Conservation (phyloP, 441 rosid genomes). For the Adansonia gregorii region DNA sequence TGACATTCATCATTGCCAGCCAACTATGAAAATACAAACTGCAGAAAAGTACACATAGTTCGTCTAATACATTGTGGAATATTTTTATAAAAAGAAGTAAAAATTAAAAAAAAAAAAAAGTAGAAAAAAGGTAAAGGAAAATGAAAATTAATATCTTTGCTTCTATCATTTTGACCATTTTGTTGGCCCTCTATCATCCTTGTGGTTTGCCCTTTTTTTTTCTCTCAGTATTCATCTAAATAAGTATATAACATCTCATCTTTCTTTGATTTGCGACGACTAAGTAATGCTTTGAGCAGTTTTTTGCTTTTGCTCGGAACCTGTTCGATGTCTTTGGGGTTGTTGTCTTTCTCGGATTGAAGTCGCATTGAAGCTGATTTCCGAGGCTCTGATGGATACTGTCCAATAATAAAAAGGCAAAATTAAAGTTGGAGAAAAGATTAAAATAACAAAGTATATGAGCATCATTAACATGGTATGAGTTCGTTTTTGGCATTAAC, state of each 20-base stretch:
- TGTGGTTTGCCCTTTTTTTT: not conserved
- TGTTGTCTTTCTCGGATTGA: slow-evolving; percentile 59
- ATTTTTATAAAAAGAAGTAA: not conserved
- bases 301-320: slow-evolving; percentile 88
- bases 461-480: not conserved
- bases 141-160: not conserved
- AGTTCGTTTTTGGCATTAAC: not conserved
- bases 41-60: not conserved
- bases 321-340: slow-evolving; percentile 58
- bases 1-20: not conserved
- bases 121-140: not conserved
- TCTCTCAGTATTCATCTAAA: slow-evolving; percentile 80
- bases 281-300: slow-evolving; percentile 86
- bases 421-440: too few relatives aligned
- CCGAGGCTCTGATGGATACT: slow-evolving; percentile 85
- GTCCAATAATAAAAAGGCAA: slow-evolving; percentile 31
- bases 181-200: too few relatives aligned
- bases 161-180: too few relatives aligned
- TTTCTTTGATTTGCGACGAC: slow-evolving; percentile 92
- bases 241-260: slow-evolving; percentile 84
- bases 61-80: not conserved
- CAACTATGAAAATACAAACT: not conserved
- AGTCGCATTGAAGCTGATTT: slow-evolving; percentile 75
- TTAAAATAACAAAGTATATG: not conserved
- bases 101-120: not conserved